Base-by-base conservation (phyloP, 75 land plant genomes). In the Adiantum capillusveneris region DNA sequence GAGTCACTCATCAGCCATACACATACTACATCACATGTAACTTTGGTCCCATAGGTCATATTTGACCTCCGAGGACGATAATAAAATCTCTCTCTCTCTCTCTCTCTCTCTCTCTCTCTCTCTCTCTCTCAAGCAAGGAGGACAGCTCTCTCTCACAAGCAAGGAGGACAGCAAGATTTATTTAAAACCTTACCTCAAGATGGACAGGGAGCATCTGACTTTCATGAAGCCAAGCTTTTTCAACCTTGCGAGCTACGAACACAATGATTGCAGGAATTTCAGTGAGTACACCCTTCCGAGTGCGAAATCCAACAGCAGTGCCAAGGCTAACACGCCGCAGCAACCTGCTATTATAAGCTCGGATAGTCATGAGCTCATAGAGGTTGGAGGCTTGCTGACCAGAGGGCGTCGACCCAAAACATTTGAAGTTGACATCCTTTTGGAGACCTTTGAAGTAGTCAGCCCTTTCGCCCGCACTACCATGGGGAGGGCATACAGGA, bases 191-290 rank as follows among this genome's bases (percentile, higher is more conserved):
- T 46, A 46, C 50, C 50, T 46, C 50, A 6, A 46, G 50, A 21
- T 46, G 14, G 44, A 48, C 27, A 11, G 64, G 64, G 14, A 62
- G 64, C 27, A 20, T 43, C 55, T 62, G 56, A 43, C n/a, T 44
- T 20, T 62, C 64, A 26, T 37, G 55, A 62, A 62, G 64, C 64
- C 64, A 62, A 11, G 22, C 45, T 26, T 62, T 62, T 7, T 62
- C 52, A 5, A 62, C 64, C 25, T 62, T 62, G 27, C 28, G 49
- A 9, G 64, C 64, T 9, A 62, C 50, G 14, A 46, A 46, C 5
- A 46, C 50, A 46, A 46, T 46, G 14, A 46, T 46, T n/a, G 50
- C 50, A 19, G 64, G 64, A 6, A 62, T 62, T 20, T 62, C 44
- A 25, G 53, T 62, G 14, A 62, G 64, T 22, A 44, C 64, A 1